Base-by-base conservation (phyloP, 495 filamentous ascomycete genomes). In the Hypomontagnella submonticulosa region DNA sequence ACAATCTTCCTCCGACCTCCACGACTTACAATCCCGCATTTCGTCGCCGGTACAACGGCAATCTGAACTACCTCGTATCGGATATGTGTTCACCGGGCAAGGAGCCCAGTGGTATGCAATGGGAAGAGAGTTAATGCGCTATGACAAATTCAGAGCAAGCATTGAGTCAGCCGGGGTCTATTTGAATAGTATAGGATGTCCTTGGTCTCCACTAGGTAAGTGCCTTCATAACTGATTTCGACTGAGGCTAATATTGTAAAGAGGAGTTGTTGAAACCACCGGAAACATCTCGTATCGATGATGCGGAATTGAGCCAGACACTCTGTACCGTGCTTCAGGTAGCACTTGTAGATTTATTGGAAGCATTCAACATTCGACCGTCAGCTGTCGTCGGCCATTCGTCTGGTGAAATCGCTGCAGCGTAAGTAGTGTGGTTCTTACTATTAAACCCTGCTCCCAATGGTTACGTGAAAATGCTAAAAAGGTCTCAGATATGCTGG, bases 351-450 rank as follows among this genome's bases (percentile, higher is more conserved):
- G 75, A 83, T 6, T 59, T 89, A 1, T 67, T 88, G 1, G 32
- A 43, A 3, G 5, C 12, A 2, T 33, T 18, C 13, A 10, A 16
- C 50, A 10, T 54, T 5, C 9, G 23, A 5, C 30, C 30, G 4
- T 12, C 16, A 12, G 74, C 75, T 16, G 82, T 85, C 0, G 74
- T 84, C 0, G 85, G 86, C 8, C 85, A 88, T 67, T 88, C 85
- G 0, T 84, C 79, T 54, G 86, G 86, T 1, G 86, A 89, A 61
- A 88, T 88, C 61, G 76, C 69, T 3, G 76, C 76, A 3, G 76
- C 75, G 44, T 65, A 73, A 47, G 65, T 13, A 16, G 0, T 18
- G 12, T 12, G 18, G 0, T 3, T 15, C n/a, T 12, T 23, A n/a
- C 15, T 4, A 9, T 66, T 63, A 18, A 27, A 27, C 6, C 23